Base-by-base conservation (phyloP, 495 filamentous ascomycete species). In the Penicillium longicatenatum region DNA sequence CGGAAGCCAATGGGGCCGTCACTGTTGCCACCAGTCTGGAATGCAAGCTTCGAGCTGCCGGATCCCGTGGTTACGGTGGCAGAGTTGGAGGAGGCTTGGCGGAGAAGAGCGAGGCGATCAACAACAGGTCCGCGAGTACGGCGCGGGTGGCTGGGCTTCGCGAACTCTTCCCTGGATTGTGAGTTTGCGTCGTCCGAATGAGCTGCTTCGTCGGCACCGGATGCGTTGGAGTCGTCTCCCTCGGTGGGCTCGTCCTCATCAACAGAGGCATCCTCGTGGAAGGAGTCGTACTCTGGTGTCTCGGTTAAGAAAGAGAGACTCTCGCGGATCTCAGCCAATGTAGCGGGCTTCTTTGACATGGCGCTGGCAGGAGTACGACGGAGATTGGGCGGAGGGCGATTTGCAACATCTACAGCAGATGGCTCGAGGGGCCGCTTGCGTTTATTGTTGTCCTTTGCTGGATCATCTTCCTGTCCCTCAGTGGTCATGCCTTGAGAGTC, bases 221-320 rank as follows among this genome's bases (percentile, higher is more conserved):
- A 70, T n/a, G 79, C 73, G 20, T 70, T 61, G 11, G 73, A 66
- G 35, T 75, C 71, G 6, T 70, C 74, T n/a, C 75, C 70, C 31
- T 70, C 54, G 1, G n/a, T 26, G 20, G 65, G 66, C 0, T 75
- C 73, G 12, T 77, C 77, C 0, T 70, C 66, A 7, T 79, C 73
- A 24, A 76, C 57, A 1, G 75, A 74, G 3, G 74, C 70, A 52
- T 77, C 75, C 26, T 79, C 74, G 41, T 72, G 71, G 68, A 78
- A 79, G 3, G 75, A 79, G 54, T 79, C 77, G 16, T 84, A 80
- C 52, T 87, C 82, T 2, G 82, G 86, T 42, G 90, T 87, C 54
- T 94, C 92, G 21, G 93, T 86, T 9, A 97, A 79, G 72, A 88
- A 89, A 37, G 89, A 92, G 1, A 96, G 72, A 0, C 89, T 89